A percentile compares a stretch with the other conserved stretches of the same genome.
Evolutionary conservation across 768 basidiomycete genomes (phyloP).

Genomic region (Auriscalpium orientale): DNA sequence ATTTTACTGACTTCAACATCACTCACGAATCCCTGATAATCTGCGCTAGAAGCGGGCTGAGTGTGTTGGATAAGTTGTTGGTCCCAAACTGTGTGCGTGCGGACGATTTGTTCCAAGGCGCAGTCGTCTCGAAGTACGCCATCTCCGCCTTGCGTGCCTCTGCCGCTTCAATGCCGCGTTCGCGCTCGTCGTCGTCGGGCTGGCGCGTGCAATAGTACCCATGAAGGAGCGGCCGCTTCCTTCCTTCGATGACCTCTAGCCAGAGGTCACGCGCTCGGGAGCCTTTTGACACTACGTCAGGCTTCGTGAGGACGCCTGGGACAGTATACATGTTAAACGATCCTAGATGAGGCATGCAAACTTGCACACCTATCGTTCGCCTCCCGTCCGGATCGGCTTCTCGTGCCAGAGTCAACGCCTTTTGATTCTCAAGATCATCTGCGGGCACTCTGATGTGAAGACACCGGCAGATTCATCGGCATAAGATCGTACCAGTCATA

Average conservation of each 20-base stretch:
- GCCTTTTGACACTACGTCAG: conserved; percentile 32
- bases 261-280: conserved; percentile 27
- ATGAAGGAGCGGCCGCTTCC: conserved; percentile 28
- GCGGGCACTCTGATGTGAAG: not conserved
- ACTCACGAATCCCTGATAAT: conserved; percentile 27
- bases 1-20: too few species aligned
- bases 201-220: conserved; percentile 40
- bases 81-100: conserved; percentile 29
- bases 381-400: conserved; percentile 37
- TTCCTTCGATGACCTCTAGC: conserved; percentile 35
- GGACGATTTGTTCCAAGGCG: conserved; percentile 29
- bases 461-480: not conserved
- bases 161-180: conserved; percentile 20
- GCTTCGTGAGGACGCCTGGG: conserved; percentile 46
- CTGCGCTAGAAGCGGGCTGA: conserved; percentile 29
- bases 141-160: conserved; percentile 29
- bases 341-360: not conserved
- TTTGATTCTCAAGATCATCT: conserved; percentile 58
- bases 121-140: conserved; percentile 27
- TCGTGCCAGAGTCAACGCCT: conserved; percentile 40
- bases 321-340: not conserved
- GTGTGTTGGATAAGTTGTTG: conserved; percentile 24
- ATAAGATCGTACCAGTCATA: conserved; percentile 36
- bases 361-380: conserved; percentile 41
- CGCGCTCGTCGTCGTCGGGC: conserved; percentile 30